Percentiles rank a stretch among this genome's conserved stretches.
These are phyloP conservation scores for Vachellia collinsii DNA, from an alignment of 306 rosid species.

Conservation along the genomic window DNA sequence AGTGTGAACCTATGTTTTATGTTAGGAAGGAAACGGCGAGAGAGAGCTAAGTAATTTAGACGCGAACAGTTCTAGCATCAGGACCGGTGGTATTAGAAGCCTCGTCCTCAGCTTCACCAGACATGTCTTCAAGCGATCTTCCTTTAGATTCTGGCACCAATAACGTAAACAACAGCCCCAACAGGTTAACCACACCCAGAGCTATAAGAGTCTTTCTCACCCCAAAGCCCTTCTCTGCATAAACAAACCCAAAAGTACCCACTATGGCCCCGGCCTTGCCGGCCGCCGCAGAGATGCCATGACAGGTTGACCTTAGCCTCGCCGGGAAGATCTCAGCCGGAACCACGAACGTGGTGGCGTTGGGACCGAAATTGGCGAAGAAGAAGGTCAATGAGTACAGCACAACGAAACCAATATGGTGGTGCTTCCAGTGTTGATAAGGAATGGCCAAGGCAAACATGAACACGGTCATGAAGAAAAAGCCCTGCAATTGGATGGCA, in stretches of 20 bases:
- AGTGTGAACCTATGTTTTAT: background rate
- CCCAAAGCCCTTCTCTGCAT: conserved; percentile 60
- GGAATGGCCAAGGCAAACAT: conserved; percentile 90
- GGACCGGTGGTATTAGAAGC: conserved; percentile 12
- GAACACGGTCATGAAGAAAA: conserved; percentile 88
- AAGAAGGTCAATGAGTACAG: conserved; percentile 88
- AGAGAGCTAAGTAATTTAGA: conserved; percentile 10
- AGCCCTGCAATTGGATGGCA: conserved; percentile 75
- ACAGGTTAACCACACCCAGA: conserved; percentile 62
- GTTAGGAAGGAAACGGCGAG: background rate
- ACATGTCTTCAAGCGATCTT: conserved; percentile 75
- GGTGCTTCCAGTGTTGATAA: conserved; percentile 72
- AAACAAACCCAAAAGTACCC: conserved; percentile 81
- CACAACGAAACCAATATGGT: conserved; percentile 76
- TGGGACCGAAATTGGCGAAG: conserved; percentile 90
- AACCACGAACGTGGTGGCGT: conserved; percentile 82
- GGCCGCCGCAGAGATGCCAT: conserved; percentile 85
- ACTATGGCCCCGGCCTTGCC: conserved; percentile 95
- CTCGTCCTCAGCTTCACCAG: conserved; percentile 72
- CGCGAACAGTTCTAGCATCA: conserved; percentile 37
- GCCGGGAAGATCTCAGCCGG: conserved; percentile 94
- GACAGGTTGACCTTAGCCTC: conserved; percentile 82
- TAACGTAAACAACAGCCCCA: conserved; percentile 68
- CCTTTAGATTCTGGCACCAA: conserved; percentile 92
- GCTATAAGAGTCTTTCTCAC: conserved; percentile 57